A percentile compares a stretch with the other conserved stretches of the same genome.
Conservation (phyloP, 1,284 basidiomycete genomes). For the Amylostereum chailletii region DNA sequence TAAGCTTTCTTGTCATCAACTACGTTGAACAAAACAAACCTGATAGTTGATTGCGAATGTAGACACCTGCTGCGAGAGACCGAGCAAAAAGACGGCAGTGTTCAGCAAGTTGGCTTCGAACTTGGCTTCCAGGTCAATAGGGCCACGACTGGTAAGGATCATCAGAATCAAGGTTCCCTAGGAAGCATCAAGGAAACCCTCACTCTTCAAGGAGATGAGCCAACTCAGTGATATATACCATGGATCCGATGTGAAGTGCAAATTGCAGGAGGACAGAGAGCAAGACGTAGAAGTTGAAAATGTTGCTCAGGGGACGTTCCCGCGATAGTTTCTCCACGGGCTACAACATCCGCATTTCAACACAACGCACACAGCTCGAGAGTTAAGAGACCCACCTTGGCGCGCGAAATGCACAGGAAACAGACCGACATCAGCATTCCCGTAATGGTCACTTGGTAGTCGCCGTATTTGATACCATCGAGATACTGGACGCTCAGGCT, state of each 20-base stretch:
- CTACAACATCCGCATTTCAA: constrained; percentile 27
- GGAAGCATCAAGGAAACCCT: constrained; percentile 20
- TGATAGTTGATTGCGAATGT: constrained; percentile 97
- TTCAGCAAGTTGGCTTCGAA: constrained; percentile 91
- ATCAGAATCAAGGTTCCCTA: constrained; percentile 6
- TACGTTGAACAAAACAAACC: constrained; percentile 22
- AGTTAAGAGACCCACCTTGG: constrained; percentile 59
- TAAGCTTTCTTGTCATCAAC: constrained; percentile 1
- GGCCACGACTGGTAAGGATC: constrained; percentile 45
- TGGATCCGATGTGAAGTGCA: constrained; percentile 78
- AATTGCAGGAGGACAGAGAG: constrained; percentile 88
- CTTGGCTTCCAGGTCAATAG: constrained; percentile 88
- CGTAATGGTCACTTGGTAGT: constrained; percentile 89
- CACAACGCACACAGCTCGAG: background rate
- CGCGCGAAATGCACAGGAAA: constrained; percentile 93
- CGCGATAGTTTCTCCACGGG: constrained; percentile 87
- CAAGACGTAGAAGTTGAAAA: constrained; percentile 92
- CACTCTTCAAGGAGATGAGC: constrained; percentile 74
- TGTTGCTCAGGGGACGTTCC: constrained; percentile 87
- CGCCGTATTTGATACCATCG: constrained; percentile 96
- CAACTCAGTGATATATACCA: constrained; percentile 87
- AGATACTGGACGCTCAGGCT: constrained; percentile 93
- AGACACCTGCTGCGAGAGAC: constrained; percentile 91
- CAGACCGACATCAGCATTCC: constrained; percentile 97
- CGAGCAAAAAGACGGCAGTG: constrained; percentile 90